Evolutionary conservation across 169 alveolate species (phyloP), one percentile per base, ranked within the genome.

Genomic region (Cryptosporidium bovis): DNA sequence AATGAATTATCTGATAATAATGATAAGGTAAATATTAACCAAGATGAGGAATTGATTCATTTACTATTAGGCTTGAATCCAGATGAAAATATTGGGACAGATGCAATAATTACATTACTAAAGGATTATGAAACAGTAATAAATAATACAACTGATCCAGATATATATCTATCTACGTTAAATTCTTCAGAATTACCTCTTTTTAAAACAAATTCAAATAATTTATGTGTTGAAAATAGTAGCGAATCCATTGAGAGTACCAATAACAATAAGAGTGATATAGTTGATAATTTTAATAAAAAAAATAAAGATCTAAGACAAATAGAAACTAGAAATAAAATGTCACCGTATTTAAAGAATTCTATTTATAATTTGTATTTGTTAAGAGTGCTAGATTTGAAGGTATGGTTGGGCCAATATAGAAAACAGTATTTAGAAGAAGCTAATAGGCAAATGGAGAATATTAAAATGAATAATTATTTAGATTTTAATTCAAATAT

Each of bases 391-490:
- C 18, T 77, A 51, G 87, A 77, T 60, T 44, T 77, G 44, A 77
- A 77, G 27, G 40, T 15, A 0, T 77, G 87, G 87, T 48, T 77
- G 50, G 50, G 51, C 24, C 87, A 77, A 60, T 77, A 77, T 62
- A 77, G 71, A 40, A 60, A 56, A 36, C 69, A 77, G n/a, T 77
- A 77, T 56, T 24, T 77, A 44, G 87, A 77, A 77, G 87, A 77
- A 77, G 64, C 62, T 44, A 77, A 62, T 29, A 60, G 31, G 36
- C 65, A 60, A 60, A 60, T 69, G 67, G 83, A 69, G 16, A 69
- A 34, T 33, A 8, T 69, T 18, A 69, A 66, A 15, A 20, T 29
- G 0, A 51, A 56, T 33, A 69, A 69, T 69, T 69, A 69, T 56
- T 56, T 69, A 64, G 56, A 69, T 53, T 69, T 31, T 56, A 46